A percentile compares a stretch with the other conserved stretches of the same genome.
These are phyloP conservation scores for Ramaria rubella DNA, from an alignment of 768 basidiomycete species.

Conservation along the genomic window DNA sequence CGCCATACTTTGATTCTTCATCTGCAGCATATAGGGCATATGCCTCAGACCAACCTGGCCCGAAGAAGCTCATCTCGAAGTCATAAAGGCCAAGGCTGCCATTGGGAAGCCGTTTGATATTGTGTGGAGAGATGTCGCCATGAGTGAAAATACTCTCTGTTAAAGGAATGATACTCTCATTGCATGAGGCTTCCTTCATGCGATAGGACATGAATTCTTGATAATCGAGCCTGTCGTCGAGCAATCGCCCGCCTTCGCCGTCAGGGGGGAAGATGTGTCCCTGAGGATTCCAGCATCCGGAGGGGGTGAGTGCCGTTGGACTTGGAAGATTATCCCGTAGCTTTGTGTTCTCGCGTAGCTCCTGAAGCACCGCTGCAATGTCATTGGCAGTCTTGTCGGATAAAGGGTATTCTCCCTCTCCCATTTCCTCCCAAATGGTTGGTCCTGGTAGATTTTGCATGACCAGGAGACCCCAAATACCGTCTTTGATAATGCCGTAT, in stretches of 20 bases:
- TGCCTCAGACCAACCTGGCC: too few relatives aligned
- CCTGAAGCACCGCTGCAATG: neutral
- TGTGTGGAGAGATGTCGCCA: too few relatives aligned
- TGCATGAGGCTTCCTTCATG: too few relatives aligned
- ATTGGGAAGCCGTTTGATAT: too few relatives aligned
- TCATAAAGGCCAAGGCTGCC: too few relatives aligned
- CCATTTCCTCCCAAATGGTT: neutral
- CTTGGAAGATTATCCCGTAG: neutral
- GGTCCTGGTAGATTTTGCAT: neutral
- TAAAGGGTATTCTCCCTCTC: neutral
- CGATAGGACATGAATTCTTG: too few relatives aligned
- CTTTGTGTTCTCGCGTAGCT: neutral
- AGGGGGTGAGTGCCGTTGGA: neutral
- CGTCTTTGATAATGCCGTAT: neutral
- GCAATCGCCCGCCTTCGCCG: neutral
- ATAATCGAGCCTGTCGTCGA: too few relatives aligned
- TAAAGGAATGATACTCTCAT: too few relatives aligned
- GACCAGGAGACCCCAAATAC: neutral
- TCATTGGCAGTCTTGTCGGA: neutral
- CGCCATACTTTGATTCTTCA: too few relatives aligned
- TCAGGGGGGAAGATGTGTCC: neutral
- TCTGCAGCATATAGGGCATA: too few relatives aligned
- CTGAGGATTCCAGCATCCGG: neutral
- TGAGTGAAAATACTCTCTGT: too few relatives aligned
- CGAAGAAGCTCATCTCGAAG: too few relatives aligned